A percentile compares a stretch with the other conserved stretches of the same genome.
Evolutionary conservation across 2,329 filamentous ascomycete species (phyloP).

Genomic region (Colletotrichum chrysophilum): DNA sequence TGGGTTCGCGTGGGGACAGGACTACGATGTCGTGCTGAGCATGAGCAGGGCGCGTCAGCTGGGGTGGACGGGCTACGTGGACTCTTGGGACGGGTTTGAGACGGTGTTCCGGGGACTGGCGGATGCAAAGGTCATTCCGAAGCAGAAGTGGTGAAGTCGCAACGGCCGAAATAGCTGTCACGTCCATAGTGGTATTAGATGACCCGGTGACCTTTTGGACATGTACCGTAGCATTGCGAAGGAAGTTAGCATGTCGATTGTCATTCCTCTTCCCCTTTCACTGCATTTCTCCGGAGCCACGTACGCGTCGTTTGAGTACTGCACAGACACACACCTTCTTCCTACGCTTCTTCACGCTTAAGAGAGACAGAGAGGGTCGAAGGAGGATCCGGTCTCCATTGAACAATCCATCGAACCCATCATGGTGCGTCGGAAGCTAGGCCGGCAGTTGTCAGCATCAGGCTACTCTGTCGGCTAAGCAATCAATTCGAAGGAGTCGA

Average conservation of each 20-base stretch:
- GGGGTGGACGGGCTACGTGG: constrained; percentile 43
- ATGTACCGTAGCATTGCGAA: neutral
- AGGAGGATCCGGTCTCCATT: neutral
- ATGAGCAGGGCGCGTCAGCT: constrained; percentile 49
- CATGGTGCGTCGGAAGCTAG: neutral
- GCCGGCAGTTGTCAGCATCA: neutral
- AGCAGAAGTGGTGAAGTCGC: neutral
- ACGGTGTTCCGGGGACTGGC: constrained; percentile 31
- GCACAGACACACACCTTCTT: neutral
- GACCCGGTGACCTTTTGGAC: neutral
- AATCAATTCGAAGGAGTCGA: neutral
- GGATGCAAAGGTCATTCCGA: constrained; percentile 29
- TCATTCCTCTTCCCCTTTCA: neutral
- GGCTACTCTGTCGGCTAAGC: neutral
- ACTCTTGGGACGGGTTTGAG: constrained; percentile 5
- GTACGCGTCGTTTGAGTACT: neutral
- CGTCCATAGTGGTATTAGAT: neutral
- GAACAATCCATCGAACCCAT: neutral
- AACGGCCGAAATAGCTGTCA: neutral
- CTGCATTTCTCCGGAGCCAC: neutral
- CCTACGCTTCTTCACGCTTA: neutral
- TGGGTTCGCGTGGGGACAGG: constrained; percentile 46
- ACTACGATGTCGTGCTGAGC: constrained; percentile 42
- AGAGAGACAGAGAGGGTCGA: neutral
- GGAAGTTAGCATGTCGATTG: neutral